Evolutionary conservation across 257 asterid genomes (phyloP).

Genomic region (Capsicum baccatum): DNA sequence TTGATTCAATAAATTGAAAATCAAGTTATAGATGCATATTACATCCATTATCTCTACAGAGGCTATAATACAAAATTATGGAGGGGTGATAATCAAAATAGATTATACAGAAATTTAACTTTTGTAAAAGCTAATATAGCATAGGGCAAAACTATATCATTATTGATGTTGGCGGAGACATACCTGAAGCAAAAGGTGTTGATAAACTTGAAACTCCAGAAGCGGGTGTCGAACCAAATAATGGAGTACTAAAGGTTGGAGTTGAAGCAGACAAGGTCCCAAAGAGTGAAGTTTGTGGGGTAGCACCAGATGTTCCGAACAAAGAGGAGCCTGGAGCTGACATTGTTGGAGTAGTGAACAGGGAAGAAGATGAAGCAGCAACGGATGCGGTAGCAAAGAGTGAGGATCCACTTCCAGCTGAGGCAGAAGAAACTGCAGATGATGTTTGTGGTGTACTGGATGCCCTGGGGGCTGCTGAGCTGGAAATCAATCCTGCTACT

Average conservation of each 20-base stretch:
- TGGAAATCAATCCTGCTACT: conserved; percentile 51
- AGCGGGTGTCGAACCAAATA: conserved; percentile 73
- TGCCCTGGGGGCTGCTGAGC: conserved; percentile 63
- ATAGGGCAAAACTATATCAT: background rate
- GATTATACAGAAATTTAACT: background rate
- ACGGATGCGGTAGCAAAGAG: conserved; percentile 72
- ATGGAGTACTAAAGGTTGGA: conserved; percentile 58
- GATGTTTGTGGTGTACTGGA: conserved; percentile 51
- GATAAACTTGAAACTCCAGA: conserved; percentile 64
- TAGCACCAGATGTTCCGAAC: conserved; percentile 61
- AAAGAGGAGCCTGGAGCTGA: conserved; percentile 63
- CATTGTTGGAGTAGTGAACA: conserved; percentile 72
- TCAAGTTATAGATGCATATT: background rate
- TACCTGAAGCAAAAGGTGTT: conserved; percentile 84
- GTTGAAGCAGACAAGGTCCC: conserved; percentile 59
- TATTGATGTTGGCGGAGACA: background rate
- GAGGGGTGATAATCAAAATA: background rate
- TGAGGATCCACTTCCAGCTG: conserved; percentile 69
- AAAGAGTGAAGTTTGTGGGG: conserved; percentile 75
- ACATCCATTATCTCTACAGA: background rate
- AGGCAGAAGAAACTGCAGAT: conserved; percentile 51
- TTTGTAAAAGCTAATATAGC: background rate
- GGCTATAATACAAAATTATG: background rate
- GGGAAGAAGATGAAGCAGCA: conserved; percentile 61
- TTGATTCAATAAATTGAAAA: background rate